phyloP scores from a whole-genome alignment of 345 rosid species.

The Arabidopsis thaliana region DNA sequence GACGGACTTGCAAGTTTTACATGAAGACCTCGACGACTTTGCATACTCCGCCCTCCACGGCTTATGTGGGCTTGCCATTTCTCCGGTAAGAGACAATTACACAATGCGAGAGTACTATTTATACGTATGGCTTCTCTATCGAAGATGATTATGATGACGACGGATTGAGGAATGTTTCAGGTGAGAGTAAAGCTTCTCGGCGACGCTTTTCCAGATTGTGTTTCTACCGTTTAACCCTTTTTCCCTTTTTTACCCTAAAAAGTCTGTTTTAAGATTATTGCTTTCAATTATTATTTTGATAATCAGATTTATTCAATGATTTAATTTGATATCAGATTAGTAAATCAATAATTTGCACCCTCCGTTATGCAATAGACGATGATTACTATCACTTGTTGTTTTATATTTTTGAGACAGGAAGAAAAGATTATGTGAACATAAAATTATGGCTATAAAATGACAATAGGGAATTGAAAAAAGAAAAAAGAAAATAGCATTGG shows the following conservation, averaged over 20 bases:
- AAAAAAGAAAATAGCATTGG: too few species aligned
- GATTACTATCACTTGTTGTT: too few species aligned
- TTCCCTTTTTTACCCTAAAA: slow-evolving; percentile 27
- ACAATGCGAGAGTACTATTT: slow-evolving; percentile 33
- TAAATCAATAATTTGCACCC: too few species aligned
- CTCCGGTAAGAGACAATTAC: slow-evolving; percentile 1
- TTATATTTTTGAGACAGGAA: too few species aligned
- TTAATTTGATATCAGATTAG: too few species aligned
- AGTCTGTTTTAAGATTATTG: too few species aligned
- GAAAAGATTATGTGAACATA: too few species aligned
- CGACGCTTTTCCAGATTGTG: slow-evolving; percentile 26
- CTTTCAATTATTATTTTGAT: too few species aligned
- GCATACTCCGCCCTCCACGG: slow-evolving; percentile 98
- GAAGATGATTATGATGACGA: slow-evolving; percentile 16
- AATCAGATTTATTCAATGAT: too few species aligned
- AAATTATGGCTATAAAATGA: too few species aligned
- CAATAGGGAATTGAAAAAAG: too few species aligned
- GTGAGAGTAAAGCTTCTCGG: slow-evolving; percentile 32
- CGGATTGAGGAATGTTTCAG: slow-evolving; percentile 20
- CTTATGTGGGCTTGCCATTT: slow-evolving; percentile 67
- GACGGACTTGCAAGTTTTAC: slow-evolving; percentile 75
- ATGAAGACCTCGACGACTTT: slow-evolving; percentile 85
- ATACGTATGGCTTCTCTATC: slow-evolving; percentile 32
- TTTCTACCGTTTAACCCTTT: slow-evolving; percentile 38
- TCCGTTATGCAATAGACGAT: too few species aligned